Evolutionary conservation across 805 yeast genomes (phyloP).

Genomic region (Kuraishia molischiana): DNA sequence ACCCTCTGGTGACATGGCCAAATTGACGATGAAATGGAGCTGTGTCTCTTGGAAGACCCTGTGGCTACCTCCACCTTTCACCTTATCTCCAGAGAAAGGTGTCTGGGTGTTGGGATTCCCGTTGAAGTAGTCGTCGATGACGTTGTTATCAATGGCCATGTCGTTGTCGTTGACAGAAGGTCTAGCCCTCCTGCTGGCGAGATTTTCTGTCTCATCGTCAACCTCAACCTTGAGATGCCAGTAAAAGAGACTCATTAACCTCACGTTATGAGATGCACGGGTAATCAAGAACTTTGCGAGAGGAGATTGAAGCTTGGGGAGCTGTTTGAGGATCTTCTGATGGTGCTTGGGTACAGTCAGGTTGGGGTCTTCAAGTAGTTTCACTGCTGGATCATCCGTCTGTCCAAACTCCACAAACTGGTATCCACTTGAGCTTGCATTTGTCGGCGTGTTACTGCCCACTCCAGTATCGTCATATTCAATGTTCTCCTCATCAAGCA

Average conservation of each 20-base stretch:
- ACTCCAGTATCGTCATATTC: neutral
- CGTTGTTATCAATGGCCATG: neutral
- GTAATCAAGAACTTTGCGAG: conserved; percentile 67
- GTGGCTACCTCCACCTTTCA: neutral
- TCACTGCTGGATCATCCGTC: conserved; percentile 14
- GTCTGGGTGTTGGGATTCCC: neutral
- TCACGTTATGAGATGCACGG: conserved; percentile 53
- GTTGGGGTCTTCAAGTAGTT: conserved; percentile 14
- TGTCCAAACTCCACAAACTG: conserved; percentile 18
- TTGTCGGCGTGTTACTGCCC: neutral
- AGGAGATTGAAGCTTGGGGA: conserved; percentile 36
- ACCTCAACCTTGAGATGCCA: conserved; percentile 91
- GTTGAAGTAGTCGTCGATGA: neutral
- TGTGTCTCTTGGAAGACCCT: conserved; percentile 16
- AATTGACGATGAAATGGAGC: conserved; percentile 16
- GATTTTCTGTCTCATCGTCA: conserved; percentile 38
- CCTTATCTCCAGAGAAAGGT: neutral
- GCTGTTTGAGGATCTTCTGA: conserved; percentile 6
- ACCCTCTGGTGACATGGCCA: conserved; percentile 16
- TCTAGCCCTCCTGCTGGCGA: neutral
- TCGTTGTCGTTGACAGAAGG: neutral
- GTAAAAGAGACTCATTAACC: conserved; percentile 73
- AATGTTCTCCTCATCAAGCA: conserved; percentile 4
- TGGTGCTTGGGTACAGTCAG: conserved; percentile 7
- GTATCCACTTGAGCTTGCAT: conserved; percentile 11